Percentiles rank a stretch among this genome's conserved stretches.
Evolutionary conservation across 805 yeast species (phyloP).

Genomic region (Teunomyces funiuensis): DNA sequence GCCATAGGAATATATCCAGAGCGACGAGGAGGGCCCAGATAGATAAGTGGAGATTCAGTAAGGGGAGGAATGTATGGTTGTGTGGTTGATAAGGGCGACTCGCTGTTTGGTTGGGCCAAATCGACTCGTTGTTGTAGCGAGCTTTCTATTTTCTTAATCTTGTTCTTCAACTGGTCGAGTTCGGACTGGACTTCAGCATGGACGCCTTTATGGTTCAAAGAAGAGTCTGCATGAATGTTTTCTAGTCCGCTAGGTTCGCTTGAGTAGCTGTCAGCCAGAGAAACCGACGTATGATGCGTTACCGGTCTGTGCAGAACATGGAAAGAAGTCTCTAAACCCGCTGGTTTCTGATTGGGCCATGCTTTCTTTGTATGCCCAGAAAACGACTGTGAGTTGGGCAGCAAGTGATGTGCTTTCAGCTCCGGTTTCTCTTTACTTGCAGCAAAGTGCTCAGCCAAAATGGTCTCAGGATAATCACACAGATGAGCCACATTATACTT

Average conservation of each 20-base stretch:
- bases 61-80: neutral
- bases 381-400: neutral
- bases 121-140: constrained; percentile 17
- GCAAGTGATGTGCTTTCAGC: no score
- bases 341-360: neutral
- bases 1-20: neutral
- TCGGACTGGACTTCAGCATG: constrained; percentile 3
- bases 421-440: neutral
- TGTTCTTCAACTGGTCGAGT: constrained; percentile 37
- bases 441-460: constrained; percentile 3
- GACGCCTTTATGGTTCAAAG: no score
- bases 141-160: constrained; percentile 46
- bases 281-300: neutral
- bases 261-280: neutral
- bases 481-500: constrained; percentile 21
- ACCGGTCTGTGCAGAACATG: neutral
- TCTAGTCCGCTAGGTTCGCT: no score
- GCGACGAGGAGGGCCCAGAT: neutral
- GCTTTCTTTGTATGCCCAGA: neutral
- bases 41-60: neutral
- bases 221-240: no score
- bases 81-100: neutral
- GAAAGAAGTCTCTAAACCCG: constrained; percentile 3
- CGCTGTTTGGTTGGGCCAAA: neutral
- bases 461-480: constrained; percentile 26